Percentiles rank a stretch among this genome's conserved stretches.
Conservation (phyloP, 306 rosid species). For the Prosopis cineraria region DNA sequence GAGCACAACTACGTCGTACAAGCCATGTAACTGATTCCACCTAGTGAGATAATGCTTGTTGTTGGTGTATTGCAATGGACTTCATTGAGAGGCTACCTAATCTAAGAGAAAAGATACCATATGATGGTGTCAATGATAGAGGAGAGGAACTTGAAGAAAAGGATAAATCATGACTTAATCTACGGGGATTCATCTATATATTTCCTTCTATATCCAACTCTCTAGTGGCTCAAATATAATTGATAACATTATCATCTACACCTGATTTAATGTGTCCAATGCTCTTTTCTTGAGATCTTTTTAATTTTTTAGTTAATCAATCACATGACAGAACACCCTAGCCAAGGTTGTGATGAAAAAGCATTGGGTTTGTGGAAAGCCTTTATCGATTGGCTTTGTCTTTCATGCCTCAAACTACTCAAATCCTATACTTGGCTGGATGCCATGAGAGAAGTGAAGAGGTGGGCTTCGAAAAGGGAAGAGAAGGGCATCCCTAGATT, state of each 20-base stretch:
- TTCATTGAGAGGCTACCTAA: too few relatives aligned
- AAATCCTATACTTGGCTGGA: background rate
- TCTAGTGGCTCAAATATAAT: background rate
- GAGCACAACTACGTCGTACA: too few relatives aligned
- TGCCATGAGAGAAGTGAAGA: background rate
- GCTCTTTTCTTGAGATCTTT: background rate
- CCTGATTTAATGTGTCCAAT: background rate
- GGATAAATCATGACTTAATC: background rate
- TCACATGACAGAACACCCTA: background rate
- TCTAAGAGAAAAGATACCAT: too few relatives aligned
- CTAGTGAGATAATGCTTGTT: too few relatives aligned
- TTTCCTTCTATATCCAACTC: background rate
- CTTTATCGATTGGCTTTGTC: background rate
- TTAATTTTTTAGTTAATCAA: background rate
- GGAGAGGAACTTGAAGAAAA: background rate
- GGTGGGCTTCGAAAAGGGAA: background rate
- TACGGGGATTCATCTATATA: background rate
- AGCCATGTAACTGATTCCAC: too few relatives aligned
- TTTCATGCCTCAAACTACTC: background rate
- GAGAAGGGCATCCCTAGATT: background rate
- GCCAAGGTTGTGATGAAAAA: background rate
- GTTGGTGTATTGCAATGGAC: too few relatives aligned
- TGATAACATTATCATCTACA: background rate
- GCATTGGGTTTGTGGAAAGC: background rate
- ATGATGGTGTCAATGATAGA: background rate